phyloP scores from a whole-genome alignment of 2,329 filamentous ascomycete species.

The Zasmidium angulare region DNA sequence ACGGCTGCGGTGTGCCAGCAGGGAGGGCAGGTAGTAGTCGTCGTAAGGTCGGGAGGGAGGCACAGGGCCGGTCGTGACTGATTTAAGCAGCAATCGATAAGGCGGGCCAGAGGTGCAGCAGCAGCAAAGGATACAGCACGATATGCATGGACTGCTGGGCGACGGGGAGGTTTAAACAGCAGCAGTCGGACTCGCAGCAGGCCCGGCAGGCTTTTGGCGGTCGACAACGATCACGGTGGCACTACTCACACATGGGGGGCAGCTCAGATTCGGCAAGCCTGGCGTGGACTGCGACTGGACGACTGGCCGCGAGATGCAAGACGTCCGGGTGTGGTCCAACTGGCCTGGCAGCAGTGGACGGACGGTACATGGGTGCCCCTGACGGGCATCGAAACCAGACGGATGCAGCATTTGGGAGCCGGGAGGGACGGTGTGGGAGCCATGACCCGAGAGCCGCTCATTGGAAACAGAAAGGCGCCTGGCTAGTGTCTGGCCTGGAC shows the following conservation, averaged over 20 bases:
- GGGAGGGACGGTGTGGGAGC: constrained; percentile 19
- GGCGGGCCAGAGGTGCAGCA: neutral
- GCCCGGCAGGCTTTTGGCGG: too few species aligned
- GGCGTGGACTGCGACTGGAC: neutral
- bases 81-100: neutral
- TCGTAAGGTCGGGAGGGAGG: neutral
- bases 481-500: too few species aligned
- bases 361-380: constrained; percentile 13
- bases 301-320: too few species aligned
- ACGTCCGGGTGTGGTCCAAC: too few species aligned
- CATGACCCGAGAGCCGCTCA: constrained; percentile 11
- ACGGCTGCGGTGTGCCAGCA: neutral
- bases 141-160: neutral
- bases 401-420: constrained; percentile 21
- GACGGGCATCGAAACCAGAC: constrained; percentile 4
- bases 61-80: neutral
- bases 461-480: too few species aligned
- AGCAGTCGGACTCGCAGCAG: neutral
- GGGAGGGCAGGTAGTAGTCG: constrained; percentile 5
- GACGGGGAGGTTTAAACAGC: neutral
- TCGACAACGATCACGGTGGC: too few species aligned
- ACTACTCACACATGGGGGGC: neutral
- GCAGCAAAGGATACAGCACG: neutral
- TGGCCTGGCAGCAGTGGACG: too few species aligned
- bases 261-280: neutral